phyloP scores from a whole-genome alignment of 2,329 filamentous ascomycete species.

The Colletotrichum cordylinicola region DNA sequence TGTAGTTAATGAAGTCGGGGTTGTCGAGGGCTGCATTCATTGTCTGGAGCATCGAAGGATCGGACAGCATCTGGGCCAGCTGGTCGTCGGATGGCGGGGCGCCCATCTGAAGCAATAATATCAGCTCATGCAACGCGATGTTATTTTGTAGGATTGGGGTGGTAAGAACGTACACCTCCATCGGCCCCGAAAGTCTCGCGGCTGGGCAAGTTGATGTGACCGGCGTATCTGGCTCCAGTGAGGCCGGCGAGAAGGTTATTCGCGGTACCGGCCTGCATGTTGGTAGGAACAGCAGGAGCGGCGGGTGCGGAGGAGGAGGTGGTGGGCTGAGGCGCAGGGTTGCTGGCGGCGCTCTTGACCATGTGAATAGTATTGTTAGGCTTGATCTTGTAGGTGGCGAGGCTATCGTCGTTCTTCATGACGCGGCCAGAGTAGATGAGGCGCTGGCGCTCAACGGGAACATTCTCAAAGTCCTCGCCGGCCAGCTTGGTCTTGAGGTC shows the following conservation, averaged over 20 bases:
- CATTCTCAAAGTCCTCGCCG: conserved; percentile 80
- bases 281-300: conserved; percentile 70
- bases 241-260: conserved; percentile 91
- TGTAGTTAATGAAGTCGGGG: conserved; percentile 91
- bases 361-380: conserved; percentile 94
- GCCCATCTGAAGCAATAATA: conserved; percentile 72
- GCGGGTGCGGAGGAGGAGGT: conserved; percentile 49
- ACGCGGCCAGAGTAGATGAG: conserved; percentile 98
- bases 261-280: conserved; percentile 82
- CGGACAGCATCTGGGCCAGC: conserved; percentile 83
- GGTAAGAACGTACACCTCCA: conserved; percentile 75
- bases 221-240: conserved; percentile 92
- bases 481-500: conserved; percentile 93
- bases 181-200: conserved; percentile 92
- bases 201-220: conserved; percentile 86
- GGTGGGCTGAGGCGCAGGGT: conserved; percentile 55
- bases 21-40: conserved; percentile 97
- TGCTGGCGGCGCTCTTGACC: conserved; percentile 95
- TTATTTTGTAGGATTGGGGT: not conserved
- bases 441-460: conserved; percentile 86
- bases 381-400: conserved; percentile 93
- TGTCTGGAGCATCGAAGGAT: conserved; percentile 83
- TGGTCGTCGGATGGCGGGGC: conserved; percentile 82
- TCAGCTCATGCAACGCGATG: conserved; percentile 25
- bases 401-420: conserved; percentile 89